These are phyloP conservation scores for Pleurotus eryngii DNA, from an alignment of 768 basidiomycete genomes.

Conservation along the genomic window DNA sequence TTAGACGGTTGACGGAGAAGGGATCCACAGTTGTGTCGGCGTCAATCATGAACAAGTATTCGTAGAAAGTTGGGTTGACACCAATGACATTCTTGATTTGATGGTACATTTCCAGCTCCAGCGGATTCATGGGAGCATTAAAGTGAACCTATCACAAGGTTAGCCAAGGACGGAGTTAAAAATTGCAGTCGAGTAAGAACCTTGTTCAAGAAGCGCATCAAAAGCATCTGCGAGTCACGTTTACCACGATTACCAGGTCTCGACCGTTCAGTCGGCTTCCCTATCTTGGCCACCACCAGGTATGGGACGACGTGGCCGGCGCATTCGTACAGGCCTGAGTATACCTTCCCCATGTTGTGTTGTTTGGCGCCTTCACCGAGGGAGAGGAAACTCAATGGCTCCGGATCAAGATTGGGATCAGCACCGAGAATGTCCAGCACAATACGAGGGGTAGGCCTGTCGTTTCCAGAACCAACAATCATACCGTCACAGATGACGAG, in stretches of 20 bases:
- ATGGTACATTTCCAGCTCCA: constrained; percentile 98
- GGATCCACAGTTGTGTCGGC: constrained; percentile 94
- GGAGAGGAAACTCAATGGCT: constrained; percentile 90
- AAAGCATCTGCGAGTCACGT: constrained; percentile 92
- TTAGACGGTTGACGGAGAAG: constrained; percentile 81
- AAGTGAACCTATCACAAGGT: constrained; percentile 76
- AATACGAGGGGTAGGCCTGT: constrained; percentile 93
- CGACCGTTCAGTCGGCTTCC: constrained; percentile 90
- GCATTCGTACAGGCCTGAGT: constrained; percentile 92
- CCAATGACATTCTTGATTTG: constrained; percentile 99
- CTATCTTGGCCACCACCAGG: constrained; percentile 87
- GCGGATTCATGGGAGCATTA: constrained; percentile 91
- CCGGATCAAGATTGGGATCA: constrained; percentile 89
- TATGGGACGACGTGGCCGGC: constrained; percentile 96
- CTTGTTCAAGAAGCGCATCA: constrained; percentile 99
- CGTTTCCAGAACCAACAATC: constrained; percentile 96
- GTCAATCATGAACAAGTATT: constrained; percentile 91
- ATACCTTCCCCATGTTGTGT: constrained; percentile 98
- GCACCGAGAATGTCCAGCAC: constrained; percentile 95
- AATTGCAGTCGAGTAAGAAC: constrained; percentile 31
- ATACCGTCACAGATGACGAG: constrained; percentile 96
- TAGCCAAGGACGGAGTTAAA: not conserved
- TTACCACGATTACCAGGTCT: constrained; percentile 98
- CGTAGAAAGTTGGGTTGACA: constrained; percentile 98
- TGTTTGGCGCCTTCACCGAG: constrained; percentile 94